Percentiles rank a stretch among this genome's conserved stretches.
These are phyloP conservation scores for Peronospora destructor DNA, from an alignment of 352 stramenopile genomes.

Conservation along the genomic window DNA sequence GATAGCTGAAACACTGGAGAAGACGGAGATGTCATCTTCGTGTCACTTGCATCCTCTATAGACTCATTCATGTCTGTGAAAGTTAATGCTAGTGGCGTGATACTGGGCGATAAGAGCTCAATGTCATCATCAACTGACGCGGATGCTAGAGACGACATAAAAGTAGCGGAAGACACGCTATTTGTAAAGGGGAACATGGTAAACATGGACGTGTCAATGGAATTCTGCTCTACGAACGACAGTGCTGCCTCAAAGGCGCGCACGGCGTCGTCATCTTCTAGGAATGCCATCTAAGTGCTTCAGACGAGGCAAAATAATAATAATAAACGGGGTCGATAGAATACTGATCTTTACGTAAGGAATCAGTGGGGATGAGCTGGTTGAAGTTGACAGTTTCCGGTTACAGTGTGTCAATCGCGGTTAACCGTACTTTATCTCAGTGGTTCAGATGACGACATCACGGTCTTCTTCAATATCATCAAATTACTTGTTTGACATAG, in stretches of 20 bases:
- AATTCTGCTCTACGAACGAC: slow-evolving; percentile 36
- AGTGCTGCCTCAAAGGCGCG: slow-evolving; percentile 32
- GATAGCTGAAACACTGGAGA: slow-evolving; percentile 14
- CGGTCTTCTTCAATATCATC: too few species aligned
- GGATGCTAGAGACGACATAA: slow-evolving; percentile 7
- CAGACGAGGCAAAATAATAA: too few species aligned
- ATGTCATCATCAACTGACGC: slow-evolving; percentile 17
- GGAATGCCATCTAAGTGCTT: slow-evolving; percentile 19
- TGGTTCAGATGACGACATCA: too few species aligned
- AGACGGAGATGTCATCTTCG: slow-evolving; percentile 4
- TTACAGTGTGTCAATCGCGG: too few species aligned
- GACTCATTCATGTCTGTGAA: slow-evolving; percentile 1
- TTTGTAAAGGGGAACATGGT: slow-evolving; percentile 7
- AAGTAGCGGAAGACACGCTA: background rate
- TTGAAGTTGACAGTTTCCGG: too few species aligned
- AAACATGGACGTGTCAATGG: slow-evolving; percentile 29
- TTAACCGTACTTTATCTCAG: too few species aligned
- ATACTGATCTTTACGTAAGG: too few species aligned
- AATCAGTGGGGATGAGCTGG: too few species aligned
- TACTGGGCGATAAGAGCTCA: slow-evolving; percentile 21
- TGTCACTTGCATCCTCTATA: slow-evolving; percentile 2
- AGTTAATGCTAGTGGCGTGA: slow-evolving; percentile 7
- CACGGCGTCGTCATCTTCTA: slow-evolving; percentile 29
- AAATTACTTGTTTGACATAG: too few species aligned
- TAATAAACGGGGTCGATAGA: too few species aligned